These are phyloP conservation scores for Hevea brasiliensis DNA, from an alignment of 345 rosid species.

Conservation along the genomic window DNA sequence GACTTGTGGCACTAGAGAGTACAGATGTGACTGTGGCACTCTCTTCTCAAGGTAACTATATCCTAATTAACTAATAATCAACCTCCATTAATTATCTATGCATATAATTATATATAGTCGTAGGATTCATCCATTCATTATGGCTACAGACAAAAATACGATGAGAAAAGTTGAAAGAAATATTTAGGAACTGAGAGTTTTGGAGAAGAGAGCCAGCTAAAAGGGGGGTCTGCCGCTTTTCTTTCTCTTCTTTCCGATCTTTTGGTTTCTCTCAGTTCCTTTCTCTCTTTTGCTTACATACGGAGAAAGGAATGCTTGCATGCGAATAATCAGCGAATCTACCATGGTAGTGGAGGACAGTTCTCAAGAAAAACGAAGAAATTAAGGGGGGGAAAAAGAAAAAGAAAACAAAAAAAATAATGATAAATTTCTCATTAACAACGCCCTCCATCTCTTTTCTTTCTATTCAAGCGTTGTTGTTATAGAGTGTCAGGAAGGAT, in stretches of 20 bases:
- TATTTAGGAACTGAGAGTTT: not conserved
- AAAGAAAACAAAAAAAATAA: not conserved
- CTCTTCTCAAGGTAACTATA: slow-evolving; percentile 25
- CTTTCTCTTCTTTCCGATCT: not conserved
- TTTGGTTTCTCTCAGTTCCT: not conserved
- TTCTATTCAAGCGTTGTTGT: slow-evolving; percentile 33
- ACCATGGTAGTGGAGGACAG: slow-evolving; percentile 1
- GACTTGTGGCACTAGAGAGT: slow-evolving; percentile 24
- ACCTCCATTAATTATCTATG: not conserved
- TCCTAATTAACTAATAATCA: not conserved
- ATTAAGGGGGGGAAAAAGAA: not conserved
- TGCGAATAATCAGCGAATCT: slow-evolving; percentile 18
- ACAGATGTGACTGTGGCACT: slow-evolving; percentile 27
- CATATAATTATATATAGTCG: not conserved
- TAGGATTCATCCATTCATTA: not conserved
- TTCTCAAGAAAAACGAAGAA: slow-evolving; percentile 1
- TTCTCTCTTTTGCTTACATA: not conserved
- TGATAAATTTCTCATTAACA: slow-evolving; percentile 32
- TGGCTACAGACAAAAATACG: slow-evolving; percentile 6
- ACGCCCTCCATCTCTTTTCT: slow-evolving; percentile 28
- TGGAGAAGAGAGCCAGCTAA: not conserved
- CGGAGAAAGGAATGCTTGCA: slow-evolving; percentile 14
- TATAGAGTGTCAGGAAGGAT: slow-evolving; percentile 22
- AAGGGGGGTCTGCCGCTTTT: not conserved
- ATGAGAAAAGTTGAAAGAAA: not conserved